phyloP scores from a whole-genome alignment of 2,329 filamentous ascomycete species.

The Calonectria crousiana region DNA sequence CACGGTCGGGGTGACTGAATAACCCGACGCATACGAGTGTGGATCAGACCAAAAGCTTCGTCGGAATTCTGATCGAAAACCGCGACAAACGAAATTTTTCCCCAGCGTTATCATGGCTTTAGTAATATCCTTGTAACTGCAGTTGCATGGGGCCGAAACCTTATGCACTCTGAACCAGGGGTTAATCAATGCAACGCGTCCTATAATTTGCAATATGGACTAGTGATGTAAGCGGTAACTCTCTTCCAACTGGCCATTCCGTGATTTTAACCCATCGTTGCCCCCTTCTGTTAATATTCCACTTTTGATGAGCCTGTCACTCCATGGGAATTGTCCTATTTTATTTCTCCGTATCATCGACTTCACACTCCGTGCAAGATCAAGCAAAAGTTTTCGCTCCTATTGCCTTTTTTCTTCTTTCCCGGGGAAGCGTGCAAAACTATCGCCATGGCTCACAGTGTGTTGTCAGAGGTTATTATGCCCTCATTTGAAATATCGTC shows the following conservation, averaged over 20 bases:
- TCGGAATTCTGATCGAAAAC: no score
- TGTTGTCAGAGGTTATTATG: neutral
- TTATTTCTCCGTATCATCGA: neutral
- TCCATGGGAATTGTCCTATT: neutral
- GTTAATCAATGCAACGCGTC: neutral
- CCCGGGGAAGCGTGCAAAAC: no score
- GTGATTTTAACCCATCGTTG: neutral
- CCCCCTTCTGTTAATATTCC: neutral
- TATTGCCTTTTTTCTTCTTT: neutral
- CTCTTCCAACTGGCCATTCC: neutral
- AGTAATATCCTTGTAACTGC: neutral
- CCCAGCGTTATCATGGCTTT: neutral
- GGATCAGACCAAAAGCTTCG: no score
- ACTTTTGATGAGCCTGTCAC: neutral
- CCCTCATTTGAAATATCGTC: neutral
- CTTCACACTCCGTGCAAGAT: no score
- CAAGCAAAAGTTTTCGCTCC: neutral
- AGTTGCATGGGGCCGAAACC: neutral
- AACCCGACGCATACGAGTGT: no score
- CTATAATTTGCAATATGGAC: neutral
- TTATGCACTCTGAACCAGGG: neutral
- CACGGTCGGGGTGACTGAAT: no score
- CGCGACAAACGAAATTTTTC: no score
- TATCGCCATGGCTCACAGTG: neutral
- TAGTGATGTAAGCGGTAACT: neutral